These are phyloP conservation scores for Gryganskiella cystojenkinii DNA, from an alignment of 192 early-diverging fungal genomes.

Conservation along the genomic window DNA sequence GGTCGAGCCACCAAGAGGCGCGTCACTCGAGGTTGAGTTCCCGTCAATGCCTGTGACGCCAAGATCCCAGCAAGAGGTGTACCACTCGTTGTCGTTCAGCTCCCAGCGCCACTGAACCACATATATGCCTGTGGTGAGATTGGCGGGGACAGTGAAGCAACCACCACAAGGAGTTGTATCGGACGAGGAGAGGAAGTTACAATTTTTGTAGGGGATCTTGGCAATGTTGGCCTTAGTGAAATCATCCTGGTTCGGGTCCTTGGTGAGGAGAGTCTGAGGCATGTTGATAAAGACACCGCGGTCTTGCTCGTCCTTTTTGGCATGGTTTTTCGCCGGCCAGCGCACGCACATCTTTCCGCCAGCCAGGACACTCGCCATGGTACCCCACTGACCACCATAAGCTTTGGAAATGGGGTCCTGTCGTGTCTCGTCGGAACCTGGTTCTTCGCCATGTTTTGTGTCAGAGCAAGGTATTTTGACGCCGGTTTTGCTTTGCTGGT, in stretches of 20 bases:
- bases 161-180: slow-evolving; percentile 47
- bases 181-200: slow-evolving; percentile 17
- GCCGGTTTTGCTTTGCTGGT: slow-evolving; percentile 25
- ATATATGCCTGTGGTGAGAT: slow-evolving; percentile 26
- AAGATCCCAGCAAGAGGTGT: slow-evolving; percentile 51
- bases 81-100: slow-evolving; percentile 42
- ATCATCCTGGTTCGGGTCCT: slow-evolving; percentile 28
- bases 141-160: slow-evolving; percentile 22
- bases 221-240: slow-evolving; percentile 23
- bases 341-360: slow-evolving; percentile 41
- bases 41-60: slow-evolving; percentile 1
- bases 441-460: slow-evolving; percentile 10
- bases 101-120: slow-evolving; percentile 51
- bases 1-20: neutral
- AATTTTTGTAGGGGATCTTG: slow-evolving; percentile 49
- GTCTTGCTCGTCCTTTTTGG: slow-evolving; percentile 18
- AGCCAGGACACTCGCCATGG: slow-evolving; percentile 22
- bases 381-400: slow-evolving; percentile 30
- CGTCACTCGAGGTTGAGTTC: neutral
- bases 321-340: slow-evolving; percentile 53
- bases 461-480: slow-evolving; percentile 35
- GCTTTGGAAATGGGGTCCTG: slow-evolving; percentile 31
- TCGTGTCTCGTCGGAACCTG: slow-evolving; percentile 24
- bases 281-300: slow-evolving; percentile 40
- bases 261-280: slow-evolving; percentile 13